A percentile compares a stretch with the other conserved stretches of the same genome.
These are phyloP conservation scores for Carnegiea gigantea DNA, from an alignment of 179 eudicot genomes.

Conservation along the genomic window DNA sequence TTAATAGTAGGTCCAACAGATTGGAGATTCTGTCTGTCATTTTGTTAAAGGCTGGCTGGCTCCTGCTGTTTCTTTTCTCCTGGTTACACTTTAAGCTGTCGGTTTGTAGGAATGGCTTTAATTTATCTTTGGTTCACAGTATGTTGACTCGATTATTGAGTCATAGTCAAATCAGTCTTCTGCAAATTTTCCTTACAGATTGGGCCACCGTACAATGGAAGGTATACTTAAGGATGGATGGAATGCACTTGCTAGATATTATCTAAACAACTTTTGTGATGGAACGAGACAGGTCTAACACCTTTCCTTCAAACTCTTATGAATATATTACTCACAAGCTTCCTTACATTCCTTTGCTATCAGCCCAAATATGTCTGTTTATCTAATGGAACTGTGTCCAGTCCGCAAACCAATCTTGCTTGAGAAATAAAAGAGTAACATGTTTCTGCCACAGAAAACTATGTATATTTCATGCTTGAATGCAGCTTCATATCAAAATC, in stretches of 20 bases:
- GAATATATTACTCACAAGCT: neutral
- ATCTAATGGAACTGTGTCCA: neutral
- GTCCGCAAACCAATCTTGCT: neutral
- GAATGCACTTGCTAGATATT: constrained; percentile 81
- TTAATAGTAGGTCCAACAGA: neutral
- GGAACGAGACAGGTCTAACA: constrained; percentile 80
- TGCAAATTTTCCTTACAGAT: constrained; percentile 38
- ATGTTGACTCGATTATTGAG: neutral
- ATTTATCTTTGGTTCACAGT: neutral
- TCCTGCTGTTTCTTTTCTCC: neutral
- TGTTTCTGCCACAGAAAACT: neutral
- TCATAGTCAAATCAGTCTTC: constrained; percentile 2
- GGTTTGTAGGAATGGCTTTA: neutral
- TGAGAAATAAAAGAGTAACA: neutral
- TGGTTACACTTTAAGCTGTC: too few relatives aligned
- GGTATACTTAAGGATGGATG: constrained; percentile 81
- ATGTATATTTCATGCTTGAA: neutral
- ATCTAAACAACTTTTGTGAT: constrained; percentile 84
- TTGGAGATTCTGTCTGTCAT: neutral
- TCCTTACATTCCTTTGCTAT: neutral
- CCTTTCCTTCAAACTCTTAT: constrained; percentile 10
- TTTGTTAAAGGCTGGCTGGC: neutral
- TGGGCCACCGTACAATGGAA: constrained; percentile 69
- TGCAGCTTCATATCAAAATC: neutral
- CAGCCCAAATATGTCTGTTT: neutral